phyloP scores from a whole-genome alignment of 2,329 filamentous ascomycete species.

The Byssochlamys sp. region DNA sequence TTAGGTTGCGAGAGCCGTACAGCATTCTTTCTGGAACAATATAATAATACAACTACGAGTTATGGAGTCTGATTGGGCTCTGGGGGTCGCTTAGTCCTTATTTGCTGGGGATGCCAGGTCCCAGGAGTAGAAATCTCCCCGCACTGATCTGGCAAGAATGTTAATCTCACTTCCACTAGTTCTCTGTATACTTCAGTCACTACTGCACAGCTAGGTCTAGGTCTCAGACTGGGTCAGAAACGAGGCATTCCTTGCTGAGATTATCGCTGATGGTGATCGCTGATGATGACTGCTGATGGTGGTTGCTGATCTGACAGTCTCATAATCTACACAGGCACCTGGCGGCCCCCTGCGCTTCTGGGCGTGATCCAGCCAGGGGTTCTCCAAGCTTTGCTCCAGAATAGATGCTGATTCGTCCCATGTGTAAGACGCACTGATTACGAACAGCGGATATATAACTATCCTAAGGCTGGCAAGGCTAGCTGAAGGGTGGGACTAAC shows the following conservation, averaged over 20 bases:
- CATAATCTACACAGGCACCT: too few relatives aligned
- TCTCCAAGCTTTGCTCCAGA: not conserved
- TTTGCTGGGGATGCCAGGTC: not conserved
- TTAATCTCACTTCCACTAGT: not conserved
- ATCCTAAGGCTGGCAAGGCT: not conserved
- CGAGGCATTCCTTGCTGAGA: not conserved
- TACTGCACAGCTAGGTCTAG: not conserved
- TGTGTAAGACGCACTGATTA: not conserved
- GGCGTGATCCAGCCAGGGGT: not conserved
- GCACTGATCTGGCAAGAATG: not conserved
- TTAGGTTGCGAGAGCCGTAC: not conserved
- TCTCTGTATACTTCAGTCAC: not conserved
- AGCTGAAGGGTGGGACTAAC: too few relatives aligned
- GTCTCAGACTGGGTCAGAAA: not conserved
- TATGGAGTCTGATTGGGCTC: not conserved
- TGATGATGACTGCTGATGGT: too few relatives aligned
- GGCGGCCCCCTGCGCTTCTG: not conserved
- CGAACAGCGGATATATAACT: not conserved
- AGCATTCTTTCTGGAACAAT: not conserved
- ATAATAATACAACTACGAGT: not conserved
- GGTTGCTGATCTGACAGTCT: not conserved
- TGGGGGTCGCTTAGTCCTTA: not conserved
- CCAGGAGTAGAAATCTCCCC: not conserved
- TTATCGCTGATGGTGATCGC: not conserved
- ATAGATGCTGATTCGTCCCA: not conserved